Evolutionary conservation across 1,139 yeast species (phyloP).

Genomic region (Blastobotrys malaysiensis): DNA sequence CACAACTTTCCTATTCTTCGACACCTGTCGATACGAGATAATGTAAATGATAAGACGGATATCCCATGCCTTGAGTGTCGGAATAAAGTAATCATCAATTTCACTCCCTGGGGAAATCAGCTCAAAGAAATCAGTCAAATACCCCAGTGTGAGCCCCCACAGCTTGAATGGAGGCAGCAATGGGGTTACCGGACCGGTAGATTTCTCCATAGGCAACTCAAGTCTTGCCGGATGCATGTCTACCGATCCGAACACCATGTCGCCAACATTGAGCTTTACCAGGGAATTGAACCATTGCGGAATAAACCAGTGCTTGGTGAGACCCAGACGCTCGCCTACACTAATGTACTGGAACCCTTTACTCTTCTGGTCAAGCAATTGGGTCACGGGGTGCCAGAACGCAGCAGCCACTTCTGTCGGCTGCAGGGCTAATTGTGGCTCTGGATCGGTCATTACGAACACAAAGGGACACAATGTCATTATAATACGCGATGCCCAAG

Average conservation of each 20-base stretch:
- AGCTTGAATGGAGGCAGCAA: slow-evolving; percentile 27
- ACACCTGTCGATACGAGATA: slow-evolving; percentile 13
- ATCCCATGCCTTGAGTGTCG: slow-evolving; percentile 25
- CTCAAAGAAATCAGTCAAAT: slow-evolving; percentile 33
- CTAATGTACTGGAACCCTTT: slow-evolving; percentile 24
- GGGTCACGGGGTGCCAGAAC: slow-evolving; percentile 35
- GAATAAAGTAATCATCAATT: slow-evolving; percentile 14
- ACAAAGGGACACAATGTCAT: slow-evolving; percentile 37
- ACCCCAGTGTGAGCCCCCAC: slow-evolving; percentile 38
- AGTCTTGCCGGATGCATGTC: slow-evolving; percentile 22
- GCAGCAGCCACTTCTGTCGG: slow-evolving; percentile 36
- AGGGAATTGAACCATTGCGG: slow-evolving; percentile 17
- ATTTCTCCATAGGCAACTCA: not conserved
- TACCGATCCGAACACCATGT: slow-evolving; percentile 32
- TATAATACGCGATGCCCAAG: slow-evolving; percentile 33
- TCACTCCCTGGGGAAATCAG: slow-evolving; percentile 22
- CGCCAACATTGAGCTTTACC: slow-evolving; percentile 27
- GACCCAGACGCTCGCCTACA: slow-evolving; percentile 26
- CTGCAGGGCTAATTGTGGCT: slow-evolving; percentile 26
- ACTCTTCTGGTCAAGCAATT: slow-evolving; percentile 22
- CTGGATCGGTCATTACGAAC: slow-evolving; percentile 26
- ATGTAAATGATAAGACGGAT: slow-evolving; percentile 19
- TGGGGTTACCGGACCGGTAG: not conserved
- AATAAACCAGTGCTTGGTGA: slow-evolving; percentile 16
- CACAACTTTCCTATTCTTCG: slow-evolving; percentile 5